Conservation (phyloP, 75 land plant genomes). For the Pinus albicaulis region DNA sequence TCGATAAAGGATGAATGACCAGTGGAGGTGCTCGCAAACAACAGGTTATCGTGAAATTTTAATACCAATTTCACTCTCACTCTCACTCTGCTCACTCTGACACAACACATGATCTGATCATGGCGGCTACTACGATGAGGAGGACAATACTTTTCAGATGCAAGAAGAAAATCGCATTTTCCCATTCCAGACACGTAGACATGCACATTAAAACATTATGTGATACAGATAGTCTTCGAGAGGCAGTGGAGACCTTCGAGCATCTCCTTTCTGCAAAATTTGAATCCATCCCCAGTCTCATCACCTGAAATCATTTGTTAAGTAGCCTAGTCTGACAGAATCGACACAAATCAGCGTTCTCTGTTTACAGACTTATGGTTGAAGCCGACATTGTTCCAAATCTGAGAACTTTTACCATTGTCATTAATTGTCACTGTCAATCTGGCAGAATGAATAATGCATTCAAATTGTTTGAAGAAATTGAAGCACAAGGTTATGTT, state of each 20-base stretch:
- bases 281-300: neutral
- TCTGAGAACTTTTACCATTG: neutral
- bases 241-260: neutral
- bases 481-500: neutral
- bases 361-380: neutral
- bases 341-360: neutral
- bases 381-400: neutral
- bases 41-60: too few species aligned
- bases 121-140: too few species aligned
- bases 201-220: neutral
- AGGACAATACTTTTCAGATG: too few species aligned
- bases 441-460: neutral
- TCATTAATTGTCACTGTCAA: slow-evolving; percentile 5
- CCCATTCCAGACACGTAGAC: neutral
- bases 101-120: too few species aligned
- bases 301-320: neutral
- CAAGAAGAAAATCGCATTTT: too few species aligned
- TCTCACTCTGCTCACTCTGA: too few species aligned
- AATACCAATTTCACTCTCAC: too few species aligned
- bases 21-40: too few species aligned
- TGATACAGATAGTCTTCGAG: neutral
- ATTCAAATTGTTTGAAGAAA: neutral
- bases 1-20: too few species aligned
- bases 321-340: neutral
- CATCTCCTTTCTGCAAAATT: neutral